These are phyloP conservation scores for Zygnema cylindricum DNA, from an alignment of 139 green algal species.

Conservation along the genomic window DNA sequence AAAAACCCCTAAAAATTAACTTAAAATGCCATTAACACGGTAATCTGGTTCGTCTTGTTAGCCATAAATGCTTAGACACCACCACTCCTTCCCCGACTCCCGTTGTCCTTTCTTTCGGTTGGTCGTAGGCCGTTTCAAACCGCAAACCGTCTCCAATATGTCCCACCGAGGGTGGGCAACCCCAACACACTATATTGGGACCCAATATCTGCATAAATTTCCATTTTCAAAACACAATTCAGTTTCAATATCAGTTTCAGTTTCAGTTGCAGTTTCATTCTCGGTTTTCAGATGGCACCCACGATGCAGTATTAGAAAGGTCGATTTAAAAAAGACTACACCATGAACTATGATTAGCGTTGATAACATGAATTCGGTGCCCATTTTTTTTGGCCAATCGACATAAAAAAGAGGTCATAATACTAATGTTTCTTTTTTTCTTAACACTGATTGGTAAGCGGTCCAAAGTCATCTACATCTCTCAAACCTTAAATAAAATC, in stretches of 20 bases:
- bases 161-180: slow-evolving; percentile 29
- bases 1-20: no score
- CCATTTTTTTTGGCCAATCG: not conserved
- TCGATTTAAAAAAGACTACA: not conserved
- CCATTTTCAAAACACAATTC: no score
- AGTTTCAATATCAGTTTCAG: no score
- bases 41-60: slow-evolving; percentile 13
- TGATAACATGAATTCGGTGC: not conserved
- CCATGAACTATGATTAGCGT: not conserved
- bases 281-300: no score
- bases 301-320: no score
- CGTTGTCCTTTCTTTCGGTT: not conserved
- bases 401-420: slow-evolving; percentile 5
- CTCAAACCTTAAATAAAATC: no score
- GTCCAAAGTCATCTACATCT: not conserved
- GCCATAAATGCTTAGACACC: not conserved
- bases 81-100: not conserved
- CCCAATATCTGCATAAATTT: slow-evolving; percentile 48
- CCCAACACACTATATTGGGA: slow-evolving; percentile 41
- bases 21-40: slow-evolving; percentile 16
- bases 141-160: slow-evolving; percentile 32
- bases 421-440: not conserved
- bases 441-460: not conserved
- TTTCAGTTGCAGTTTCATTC: no score
- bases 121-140: slow-evolving; percentile 47